Evolutionary conservation across 2,329 filamentous ascomycete genomes (phyloP).

Genomic region (Pyrenochaeta sp.): DNA sequence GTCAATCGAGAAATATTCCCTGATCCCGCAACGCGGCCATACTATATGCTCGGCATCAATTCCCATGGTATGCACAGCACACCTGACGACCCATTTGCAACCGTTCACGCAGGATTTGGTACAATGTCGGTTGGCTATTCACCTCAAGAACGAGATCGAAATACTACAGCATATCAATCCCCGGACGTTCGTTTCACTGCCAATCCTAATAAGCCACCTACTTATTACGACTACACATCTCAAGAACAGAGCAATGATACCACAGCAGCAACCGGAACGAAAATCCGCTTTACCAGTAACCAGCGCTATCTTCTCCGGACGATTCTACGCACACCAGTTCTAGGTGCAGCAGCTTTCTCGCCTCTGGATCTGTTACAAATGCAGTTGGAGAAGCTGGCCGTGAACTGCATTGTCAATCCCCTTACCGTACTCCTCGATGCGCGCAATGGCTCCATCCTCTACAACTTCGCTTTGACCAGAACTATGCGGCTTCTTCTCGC

Average conservation of each 20-base stretch:
- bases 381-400: conserved; percentile 81
- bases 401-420: conserved; percentile 80
- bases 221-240: conserved; percentile 10
- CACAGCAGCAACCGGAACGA: conserved; percentile 20
- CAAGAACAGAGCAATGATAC: too few relatives aligned
- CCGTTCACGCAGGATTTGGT: conserved; percentile 66
- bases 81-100: conserved; percentile 57
- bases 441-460: conserved; percentile 73
- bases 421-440: conserved; percentile 81
- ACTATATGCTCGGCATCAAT: conserved; percentile 76
- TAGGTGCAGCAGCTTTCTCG: conserved; percentile 67
- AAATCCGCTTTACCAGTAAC: conserved; percentile 48
- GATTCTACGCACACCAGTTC: conserved; percentile 67
- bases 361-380: conserved; percentile 70
- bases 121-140: conserved; percentile 64
- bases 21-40: conserved; percentile 69
- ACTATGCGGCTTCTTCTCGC: conserved; percentile 74
- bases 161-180: conserved; percentile 31
- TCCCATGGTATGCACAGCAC: conserved; percentile 63
- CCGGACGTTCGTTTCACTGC: conserved; percentile 22
- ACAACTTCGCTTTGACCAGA: conserved; percentile 69
- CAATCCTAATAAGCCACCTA: conserved; percentile 3
- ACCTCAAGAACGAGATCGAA: conserved; percentile 47
- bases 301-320: conserved; percentile 70
- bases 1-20: conserved; percentile 76